Base-by-base conservation (phyloP, 2,329 filamentous ascomycete species). In the Calonectria hongkongensis region DNA sequence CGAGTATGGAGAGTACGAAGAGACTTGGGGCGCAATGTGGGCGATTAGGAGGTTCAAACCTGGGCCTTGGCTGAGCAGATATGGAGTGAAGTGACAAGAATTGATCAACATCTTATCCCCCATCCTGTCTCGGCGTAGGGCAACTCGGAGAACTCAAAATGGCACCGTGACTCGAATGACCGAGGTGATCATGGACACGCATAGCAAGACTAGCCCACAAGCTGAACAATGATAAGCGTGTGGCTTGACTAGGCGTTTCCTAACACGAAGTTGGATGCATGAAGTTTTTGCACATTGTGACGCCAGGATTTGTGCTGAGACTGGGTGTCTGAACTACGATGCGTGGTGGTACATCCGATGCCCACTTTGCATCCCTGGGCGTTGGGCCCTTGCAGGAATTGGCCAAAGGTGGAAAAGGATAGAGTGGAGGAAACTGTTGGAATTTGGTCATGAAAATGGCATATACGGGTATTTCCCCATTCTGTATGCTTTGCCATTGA, bases 1-100 rank as follows among this genome's bases (percentile, higher is more conserved):
- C 87, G 87, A 64, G 90, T 91, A 12, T 93, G 91, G 91, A 88
- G 91, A 73, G 91, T 93, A 13, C 86, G 92, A 70, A 88, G 91
- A 75, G 91, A 93, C 81, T 81, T 93, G 8, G 91, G 92, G 10
- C 85, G 86, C 48, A 81, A 77, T 27, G 64, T 73, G 3, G 80
- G 80, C 27, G 81, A 82, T 63, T 79, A 79, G 71, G 25, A 33
- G 28, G n/a, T n/a, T 21, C 54, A 18, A 15, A n/a, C 13, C 15
- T 12, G 27, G 13, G 36, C n/a, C 18, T 15, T 60, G 13, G 13
- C 33, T 27, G 54, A 41, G 16, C 16, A 9, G 33, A 18, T 30
- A 41, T 25, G 12, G 12, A 41, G 54, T 41, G 8, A 25, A 39
- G 6, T 41, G 54, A 48, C n/a, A 8, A 7, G 21, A 43, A 21